Conservation (phyloP, 2,329 filamentous ascomycete species). For the Aspergillus sp. region DNA sequence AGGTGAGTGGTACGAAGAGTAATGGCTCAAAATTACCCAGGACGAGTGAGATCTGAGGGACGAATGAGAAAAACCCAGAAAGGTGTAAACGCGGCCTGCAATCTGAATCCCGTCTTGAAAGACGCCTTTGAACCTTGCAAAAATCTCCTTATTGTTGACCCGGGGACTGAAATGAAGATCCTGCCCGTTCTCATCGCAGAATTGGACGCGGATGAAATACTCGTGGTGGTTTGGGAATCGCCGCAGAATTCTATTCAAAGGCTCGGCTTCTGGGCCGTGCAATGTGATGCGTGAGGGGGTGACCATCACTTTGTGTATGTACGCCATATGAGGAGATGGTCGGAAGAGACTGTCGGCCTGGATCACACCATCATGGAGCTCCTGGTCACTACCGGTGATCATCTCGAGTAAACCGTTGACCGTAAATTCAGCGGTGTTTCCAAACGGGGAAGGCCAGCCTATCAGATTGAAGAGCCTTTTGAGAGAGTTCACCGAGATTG, state of each 20-base stretch:
- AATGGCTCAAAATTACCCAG: conserved; percentile 47
- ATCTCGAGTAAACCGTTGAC: conserved; percentile 41
- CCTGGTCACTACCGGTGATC: conserved; percentile 44
- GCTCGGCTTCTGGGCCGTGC: conserved; percentile 55
- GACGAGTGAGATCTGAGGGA: conserved; percentile 70
- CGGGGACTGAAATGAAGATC: conserved; percentile 20
- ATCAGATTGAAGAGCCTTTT: conserved; percentile 55
- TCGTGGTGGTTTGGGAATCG: conserved; percentile 25
- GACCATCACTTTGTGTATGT: conserved; percentile 56
- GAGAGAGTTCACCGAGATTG: conserved; percentile 55
- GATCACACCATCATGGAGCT: conserved; percentile 22
- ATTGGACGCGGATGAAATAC: conserved; percentile 26
- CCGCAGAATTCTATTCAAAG: conserved; percentile 30
- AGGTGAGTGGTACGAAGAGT: not conserved
- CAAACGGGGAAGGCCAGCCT: conserved; percentile 54
- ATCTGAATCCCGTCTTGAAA: conserved; percentile 62
- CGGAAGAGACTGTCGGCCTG: conserved; percentile 19
- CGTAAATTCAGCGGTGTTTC: conserved; percentile 44
- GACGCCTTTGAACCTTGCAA: conserved; percentile 58
- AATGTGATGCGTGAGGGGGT: conserved; percentile 59
- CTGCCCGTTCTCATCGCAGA: conserved; percentile 27
- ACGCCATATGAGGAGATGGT: conserved; percentile 42
- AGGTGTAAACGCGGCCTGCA: conserved; percentile 62
- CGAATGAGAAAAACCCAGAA: conserved; percentile 78
- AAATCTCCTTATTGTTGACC: conserved; percentile 20